phyloP scores from a whole-genome alignment of 1,139 yeast genomes.

The Debaryomyces sp. region DNA sequence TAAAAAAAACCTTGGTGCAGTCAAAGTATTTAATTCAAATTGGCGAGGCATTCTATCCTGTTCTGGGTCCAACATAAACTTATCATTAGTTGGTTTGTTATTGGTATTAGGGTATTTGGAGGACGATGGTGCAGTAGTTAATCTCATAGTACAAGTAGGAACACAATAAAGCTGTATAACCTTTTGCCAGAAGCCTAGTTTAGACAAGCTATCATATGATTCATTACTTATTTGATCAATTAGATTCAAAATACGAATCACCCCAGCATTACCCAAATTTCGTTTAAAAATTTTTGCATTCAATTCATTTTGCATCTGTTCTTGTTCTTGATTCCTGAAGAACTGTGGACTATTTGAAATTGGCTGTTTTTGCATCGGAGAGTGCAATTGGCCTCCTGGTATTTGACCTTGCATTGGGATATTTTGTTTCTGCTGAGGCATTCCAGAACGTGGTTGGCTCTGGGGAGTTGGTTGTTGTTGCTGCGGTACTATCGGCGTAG shows the following conservation, averaged over 20 bases:
- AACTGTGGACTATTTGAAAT: constrained; percentile 3
- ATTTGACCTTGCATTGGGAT: constrained; percentile 9
- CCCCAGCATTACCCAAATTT: constrained; percentile 50
- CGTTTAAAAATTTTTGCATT: constrained; percentile 42
- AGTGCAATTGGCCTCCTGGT: constrained; percentile 10
- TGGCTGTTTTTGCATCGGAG: constrained; percentile 11
- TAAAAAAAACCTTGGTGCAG: constrained; percentile 68
- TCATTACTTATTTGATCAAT: constrained; percentile 43
- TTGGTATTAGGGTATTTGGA: neutral
- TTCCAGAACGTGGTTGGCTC: constrained; percentile 20
- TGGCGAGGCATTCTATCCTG: constrained; percentile 34
- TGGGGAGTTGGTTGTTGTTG: constrained; percentile 26
- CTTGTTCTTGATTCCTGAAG: constrained; percentile 15
- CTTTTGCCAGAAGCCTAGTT: constrained; percentile 42
- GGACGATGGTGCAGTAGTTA: constrained; percentile 23
- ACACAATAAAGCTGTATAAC: constrained; percentile 38
- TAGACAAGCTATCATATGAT: constrained; percentile 28
- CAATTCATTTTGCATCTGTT: constrained; percentile 34
- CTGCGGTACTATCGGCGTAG: constrained; percentile 19
- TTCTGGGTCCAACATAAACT: neutral
- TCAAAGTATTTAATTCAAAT: constrained; percentile 64
- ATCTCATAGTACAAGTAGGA: constrained; percentile 34
- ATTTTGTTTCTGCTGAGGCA: constrained; percentile 8
- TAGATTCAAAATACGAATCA: constrained; percentile 40
- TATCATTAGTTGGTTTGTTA: neutral